phyloP scores from a whole-genome alignment of 345 rosid genomes.

The Iberis pinnata region DNA sequence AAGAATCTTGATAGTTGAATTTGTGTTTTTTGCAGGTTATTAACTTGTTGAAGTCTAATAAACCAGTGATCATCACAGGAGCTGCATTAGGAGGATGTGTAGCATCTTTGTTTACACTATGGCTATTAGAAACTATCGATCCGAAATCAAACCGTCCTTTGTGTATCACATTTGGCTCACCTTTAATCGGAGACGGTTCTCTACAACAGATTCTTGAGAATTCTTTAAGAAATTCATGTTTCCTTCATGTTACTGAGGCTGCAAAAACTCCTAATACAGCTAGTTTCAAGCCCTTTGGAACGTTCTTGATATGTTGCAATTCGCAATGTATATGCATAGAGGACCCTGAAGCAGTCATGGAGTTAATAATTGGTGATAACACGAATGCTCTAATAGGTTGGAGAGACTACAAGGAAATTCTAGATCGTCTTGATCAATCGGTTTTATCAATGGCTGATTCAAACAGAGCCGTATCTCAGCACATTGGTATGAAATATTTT shows the following conservation, averaged over 20 bases:
- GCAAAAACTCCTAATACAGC: background rate
- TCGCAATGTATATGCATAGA: conserved; percentile 40
- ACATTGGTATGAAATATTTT: no score
- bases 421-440: conserved; percentile 10
- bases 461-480: no score
- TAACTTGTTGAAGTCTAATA: background rate
- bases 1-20: no score
- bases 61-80: conserved; percentile 49
- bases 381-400: background rate
- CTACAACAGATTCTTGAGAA: conserved; percentile 35
- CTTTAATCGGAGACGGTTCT: conserved; percentile 39
- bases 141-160: conserved; percentile 30
- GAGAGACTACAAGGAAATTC: conserved; percentile 17
- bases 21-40: conserved; percentile 12
- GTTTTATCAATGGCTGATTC: no score
- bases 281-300: conserved; percentile 45
- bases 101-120: conserved; percentile 62
- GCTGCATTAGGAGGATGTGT: conserved; percentile 53
- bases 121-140: conserved; percentile 41
- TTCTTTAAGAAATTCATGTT: conserved; percentile 42
- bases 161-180: conserved; percentile 70
- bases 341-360: conserved; percentile 35
- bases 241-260: conserved; percentile 38
- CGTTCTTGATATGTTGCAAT: conserved; percentile 39
- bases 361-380: conserved; percentile 17